phyloP scores from a whole-genome alignment of 768 basidiomycete genomes.

The Mycena rosella region DNA sequence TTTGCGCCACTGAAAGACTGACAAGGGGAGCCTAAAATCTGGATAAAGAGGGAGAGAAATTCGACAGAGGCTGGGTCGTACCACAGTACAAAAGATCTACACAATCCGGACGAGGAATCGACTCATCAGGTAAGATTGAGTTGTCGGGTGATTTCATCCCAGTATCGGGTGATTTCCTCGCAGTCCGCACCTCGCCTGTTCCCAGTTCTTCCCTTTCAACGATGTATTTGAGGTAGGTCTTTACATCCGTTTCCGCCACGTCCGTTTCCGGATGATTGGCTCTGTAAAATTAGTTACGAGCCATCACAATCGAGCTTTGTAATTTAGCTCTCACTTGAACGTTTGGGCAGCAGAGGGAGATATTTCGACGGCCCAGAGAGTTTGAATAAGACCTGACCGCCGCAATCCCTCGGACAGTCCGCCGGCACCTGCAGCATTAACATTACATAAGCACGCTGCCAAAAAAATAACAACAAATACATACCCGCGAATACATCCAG shows the following conservation, averaged over 20 bases:
- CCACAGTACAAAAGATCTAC: slow-evolving; percentile 15
- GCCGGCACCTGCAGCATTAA: slow-evolving; percentile 51
- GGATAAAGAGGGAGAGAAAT: not conserved
- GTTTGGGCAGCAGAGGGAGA: slow-evolving; percentile 59
- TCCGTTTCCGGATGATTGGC: slow-evolving; percentile 18
- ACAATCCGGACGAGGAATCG: slow-evolving; percentile 15
- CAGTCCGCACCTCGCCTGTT: too few relatives aligned
- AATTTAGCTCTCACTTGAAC: slow-evolving; percentile 52
- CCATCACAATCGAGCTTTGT: not conserved
- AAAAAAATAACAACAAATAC: not conserved
- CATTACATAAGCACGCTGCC: too few relatives aligned
- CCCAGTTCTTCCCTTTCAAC: slow-evolving; percentile 2
- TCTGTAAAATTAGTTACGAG: not conserved
- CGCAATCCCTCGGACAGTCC: slow-evolving; percentile 62
- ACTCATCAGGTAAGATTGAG: slow-evolving; percentile 7
- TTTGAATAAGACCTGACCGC: slow-evolving; percentile 55
- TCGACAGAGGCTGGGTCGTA: not conserved
- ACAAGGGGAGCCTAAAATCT: slow-evolving; percentile 18
- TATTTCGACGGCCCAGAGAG: slow-evolving; percentile 64
- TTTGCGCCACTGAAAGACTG: slow-evolving; percentile 31
- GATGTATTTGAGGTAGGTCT: slow-evolving; percentile 6
- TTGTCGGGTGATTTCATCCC: not conserved
- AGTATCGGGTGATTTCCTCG: not conserved
- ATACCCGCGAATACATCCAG: slow-evolving; percentile 25
- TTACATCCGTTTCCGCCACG: slow-evolving; percentile 14